A percentile compares a stretch with the other conserved stretches of the same genome.
Conservation (phyloP, 495 filamentous ascomycete species). For the Annulohypoxylon bovei region DNA sequence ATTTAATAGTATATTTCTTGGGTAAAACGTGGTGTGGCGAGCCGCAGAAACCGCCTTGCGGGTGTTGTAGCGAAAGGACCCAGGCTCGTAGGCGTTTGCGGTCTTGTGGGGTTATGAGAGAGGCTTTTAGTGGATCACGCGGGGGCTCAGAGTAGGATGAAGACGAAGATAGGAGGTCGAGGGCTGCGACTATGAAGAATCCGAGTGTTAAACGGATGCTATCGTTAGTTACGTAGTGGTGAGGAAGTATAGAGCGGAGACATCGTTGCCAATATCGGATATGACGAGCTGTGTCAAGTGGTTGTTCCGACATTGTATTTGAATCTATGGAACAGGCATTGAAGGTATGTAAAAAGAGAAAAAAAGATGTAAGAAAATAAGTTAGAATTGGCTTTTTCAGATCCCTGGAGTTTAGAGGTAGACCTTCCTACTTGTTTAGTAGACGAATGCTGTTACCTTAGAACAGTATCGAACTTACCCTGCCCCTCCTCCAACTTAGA, state of each 20-base stretch:
- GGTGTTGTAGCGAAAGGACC: constrained; percentile 79
- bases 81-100: constrained; percentile 51
- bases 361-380: neutral
- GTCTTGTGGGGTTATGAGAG: constrained; percentile 50
- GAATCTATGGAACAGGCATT: neutral
- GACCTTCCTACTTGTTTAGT: too few relatives aligned
- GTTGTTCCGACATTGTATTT: constrained; percentile 46
- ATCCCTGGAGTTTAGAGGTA: too few relatives aligned
- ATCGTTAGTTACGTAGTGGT: constrained; percentile 84
- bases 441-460: neutral
- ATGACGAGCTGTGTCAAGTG: constrained; percentile 77
- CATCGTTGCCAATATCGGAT: constrained; percentile 94
- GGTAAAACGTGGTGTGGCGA: constrained; percentile 66
- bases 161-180: constrained; percentile 55
- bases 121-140: constrained; percentile 22
- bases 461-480: neutral
- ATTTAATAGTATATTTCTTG: constrained; percentile 45
- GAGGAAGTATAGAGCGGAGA: constrained; percentile 81
- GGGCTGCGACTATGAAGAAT: constrained; percentile 74
- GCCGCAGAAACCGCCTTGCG: constrained; percentile 81
- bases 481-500: constrained; percentile 1
- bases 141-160: constrained; percentile 30
- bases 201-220: constrained; percentile 88
- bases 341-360: too few relatives aligned
- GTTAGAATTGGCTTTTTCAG: neutral